Evolutionary conservation across 2,329 filamentous ascomycete genomes (phyloP).

Genomic region (Exophiala alcalophila): DNA sequence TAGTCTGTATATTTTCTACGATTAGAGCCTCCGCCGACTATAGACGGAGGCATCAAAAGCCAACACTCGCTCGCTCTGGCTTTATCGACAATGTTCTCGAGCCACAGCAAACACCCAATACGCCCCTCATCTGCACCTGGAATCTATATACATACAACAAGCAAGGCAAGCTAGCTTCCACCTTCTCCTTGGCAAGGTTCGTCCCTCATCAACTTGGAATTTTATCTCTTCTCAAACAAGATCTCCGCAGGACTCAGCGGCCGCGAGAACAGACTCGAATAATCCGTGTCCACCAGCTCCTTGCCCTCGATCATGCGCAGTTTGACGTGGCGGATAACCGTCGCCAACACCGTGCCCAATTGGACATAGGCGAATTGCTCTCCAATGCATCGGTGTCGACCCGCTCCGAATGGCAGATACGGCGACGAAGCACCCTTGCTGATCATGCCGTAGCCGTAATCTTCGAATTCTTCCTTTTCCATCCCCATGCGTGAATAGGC

Average conservation of each 20-base stretch:
- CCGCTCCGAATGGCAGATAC: conserved; percentile 91
- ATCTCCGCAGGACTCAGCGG: conserved; percentile 58
- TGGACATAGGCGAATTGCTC: conserved; percentile 96
- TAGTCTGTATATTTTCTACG: too few relatives aligned
- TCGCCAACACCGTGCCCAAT: conserved; percentile 77
- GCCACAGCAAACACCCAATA: too few relatives aligned
- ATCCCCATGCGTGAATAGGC: conserved; percentile 46
- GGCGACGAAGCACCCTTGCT: conserved; percentile 87
- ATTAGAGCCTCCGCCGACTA: too few relatives aligned
- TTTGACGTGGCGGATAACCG: conserved; percentile 74
- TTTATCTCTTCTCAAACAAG: conserved; percentile 25
- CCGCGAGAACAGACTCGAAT: conserved; percentile 64
- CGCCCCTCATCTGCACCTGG: too few relatives aligned
- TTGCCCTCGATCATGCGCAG: conserved; percentile 72
- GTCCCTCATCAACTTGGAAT: too few relatives aligned
- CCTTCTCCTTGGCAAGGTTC: too few relatives aligned
- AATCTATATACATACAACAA: too few relatives aligned
- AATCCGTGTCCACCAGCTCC: conserved; percentile 67
- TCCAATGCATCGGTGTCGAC: conserved; percentile 89
- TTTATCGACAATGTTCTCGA: too few relatives aligned
- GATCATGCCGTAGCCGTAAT: conserved; percentile 91
- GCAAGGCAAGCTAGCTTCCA: too few relatives aligned
- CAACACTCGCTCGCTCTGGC: too few relatives aligned
- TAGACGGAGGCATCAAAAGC: too few relatives aligned
- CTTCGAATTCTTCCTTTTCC: conserved; percentile 69